These are phyloP conservation scores for Aspergillus sojae DNA, from an alignment of 2,329 filamentous ascomycete species.

Conservation along the genomic window DNA sequence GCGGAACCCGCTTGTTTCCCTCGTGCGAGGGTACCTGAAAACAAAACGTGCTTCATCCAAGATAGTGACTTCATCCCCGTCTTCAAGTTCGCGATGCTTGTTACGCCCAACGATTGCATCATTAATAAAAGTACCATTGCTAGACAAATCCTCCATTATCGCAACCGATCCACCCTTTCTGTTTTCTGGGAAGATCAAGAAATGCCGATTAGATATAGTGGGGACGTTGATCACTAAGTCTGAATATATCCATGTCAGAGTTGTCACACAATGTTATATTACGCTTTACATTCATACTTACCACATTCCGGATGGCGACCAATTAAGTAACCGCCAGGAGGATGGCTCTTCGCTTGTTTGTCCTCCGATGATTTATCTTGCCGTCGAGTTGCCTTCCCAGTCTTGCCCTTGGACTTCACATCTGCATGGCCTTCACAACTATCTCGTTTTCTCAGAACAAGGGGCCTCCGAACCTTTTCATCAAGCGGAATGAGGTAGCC, in stretches of 20 bases:
- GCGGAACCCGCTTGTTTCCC: slow-evolving; percentile 74
- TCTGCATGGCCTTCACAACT: slow-evolving; percentile 62
- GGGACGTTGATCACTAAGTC: slow-evolving; percentile 75
- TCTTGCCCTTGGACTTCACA: slow-evolving; percentile 40
- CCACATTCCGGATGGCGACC: slow-evolving; percentile 93
- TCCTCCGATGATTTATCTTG: slow-evolving; percentile 58
- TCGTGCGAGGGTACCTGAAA: slow-evolving; percentile 82
- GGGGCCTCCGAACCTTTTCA: slow-evolving; percentile 64
- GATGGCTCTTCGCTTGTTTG: slow-evolving; percentile 59
- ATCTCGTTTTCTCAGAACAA: slow-evolving; percentile 76
- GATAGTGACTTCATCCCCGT: slow-evolving; percentile 88
- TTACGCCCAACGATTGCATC: slow-evolving; percentile 89
- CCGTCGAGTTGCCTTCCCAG: slow-evolving; percentile 48
- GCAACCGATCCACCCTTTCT: slow-evolving; percentile 63
- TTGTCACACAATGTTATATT: not conserved
- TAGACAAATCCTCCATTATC: slow-evolving; percentile 88
- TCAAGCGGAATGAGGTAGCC: slow-evolving; percentile 88
- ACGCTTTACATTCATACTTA: slow-evolving; percentile 50
- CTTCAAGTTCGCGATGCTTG: slow-evolving; percentile 82
- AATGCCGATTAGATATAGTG: slow-evolving; percentile 79
- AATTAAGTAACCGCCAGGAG: slow-evolving; percentile 84
- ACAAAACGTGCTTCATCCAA: slow-evolving; percentile 83
- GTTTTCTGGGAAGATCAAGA: slow-evolving; percentile 59
- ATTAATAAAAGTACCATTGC: slow-evolving; percentile 95
- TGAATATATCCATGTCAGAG: slow-evolving; percentile 26